Conservation (phyloP, 345 rosid species). For the Citrus hindsii region DNA sequence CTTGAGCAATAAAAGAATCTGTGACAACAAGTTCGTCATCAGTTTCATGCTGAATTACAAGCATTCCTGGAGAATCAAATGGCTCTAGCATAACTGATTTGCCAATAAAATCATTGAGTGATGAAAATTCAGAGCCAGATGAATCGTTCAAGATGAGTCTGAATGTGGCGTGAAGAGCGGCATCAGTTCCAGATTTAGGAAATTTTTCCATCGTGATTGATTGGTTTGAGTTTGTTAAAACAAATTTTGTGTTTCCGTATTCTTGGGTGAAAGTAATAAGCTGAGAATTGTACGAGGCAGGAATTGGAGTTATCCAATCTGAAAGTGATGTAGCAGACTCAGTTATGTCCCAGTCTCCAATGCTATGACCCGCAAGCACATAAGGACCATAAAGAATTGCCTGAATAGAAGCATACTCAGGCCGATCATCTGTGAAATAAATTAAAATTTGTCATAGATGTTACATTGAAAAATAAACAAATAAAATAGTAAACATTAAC, state of each 20-base stretch:
- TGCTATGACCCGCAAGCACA: conserved; percentile 65
- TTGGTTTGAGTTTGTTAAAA: conserved; percentile 50
- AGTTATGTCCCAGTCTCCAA: conserved; percentile 64
- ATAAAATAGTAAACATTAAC: not conserved
- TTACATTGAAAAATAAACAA: not conserved
- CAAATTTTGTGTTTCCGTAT: conserved; percentile 39
- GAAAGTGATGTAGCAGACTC: conserved; percentile 29
- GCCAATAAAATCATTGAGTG: conserved; percentile 36
- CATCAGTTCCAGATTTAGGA: conserved; percentile 55
- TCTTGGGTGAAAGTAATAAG: conserved; percentile 63
- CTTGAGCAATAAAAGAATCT: conserved; percentile 19
- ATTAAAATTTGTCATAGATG: not conserved
- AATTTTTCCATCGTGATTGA: conserved; percentile 54
- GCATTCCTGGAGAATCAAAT: conserved; percentile 74
- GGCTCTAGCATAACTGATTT: conserved; percentile 66
- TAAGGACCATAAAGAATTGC: conserved; percentile 92
- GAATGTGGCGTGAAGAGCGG: conserved; percentile 60
- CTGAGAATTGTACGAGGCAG: conserved; percentile 43
- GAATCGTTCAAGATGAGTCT: conserved; percentile 42
- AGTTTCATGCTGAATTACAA: conserved; percentile 37
- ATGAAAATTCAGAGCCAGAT: conserved; percentile 12
- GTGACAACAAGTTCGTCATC: conserved; percentile 33
- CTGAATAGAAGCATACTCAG: conserved; percentile 60
- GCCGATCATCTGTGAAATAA: conserved; percentile 61
- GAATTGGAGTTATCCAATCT: conserved; percentile 60